Base-by-base conservation (phyloP, 176 grass and related monocot genomes). In the Cenchrus fungigraminus region DNA sequence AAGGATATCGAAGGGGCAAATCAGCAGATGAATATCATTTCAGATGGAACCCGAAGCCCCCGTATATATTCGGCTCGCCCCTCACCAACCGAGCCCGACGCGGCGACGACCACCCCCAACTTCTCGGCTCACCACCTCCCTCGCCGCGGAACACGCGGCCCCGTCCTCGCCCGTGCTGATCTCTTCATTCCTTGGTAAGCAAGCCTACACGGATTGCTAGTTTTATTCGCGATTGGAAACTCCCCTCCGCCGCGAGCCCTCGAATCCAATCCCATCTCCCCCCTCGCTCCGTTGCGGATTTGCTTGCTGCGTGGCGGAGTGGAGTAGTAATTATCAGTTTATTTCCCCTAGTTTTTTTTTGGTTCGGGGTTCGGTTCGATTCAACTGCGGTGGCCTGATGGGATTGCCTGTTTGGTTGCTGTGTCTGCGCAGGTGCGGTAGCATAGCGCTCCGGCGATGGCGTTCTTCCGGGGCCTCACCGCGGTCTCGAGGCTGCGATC, bases 401-500 rank as follows among this genome's bases (percentile, higher is more conserved):
- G 2, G 81, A 83, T 78, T 20, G 22, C 54, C 12, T 74, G 74
- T 53, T 54, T 60, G 60, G 50, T 69, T 59, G 54, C 14, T 52
- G 28, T 74, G 28, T 22, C 34, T 55, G 12, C 19, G 20, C 89
- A 84, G 85, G 29, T 76, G 52, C 44, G 52, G 76, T 91, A 91
- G 89, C 68, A 16, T 22, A 76, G 85, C 13, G 75, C 68, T 80
- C 76, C 87, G 58, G 71, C 69, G 76, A 95, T 95, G 93, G 93
- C 87, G 78, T 95, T 95, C 82, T 92, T 95, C 79, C 90, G 92
- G 29, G 85, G 87, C 76, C 71, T 95, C 56, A n/a, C 82, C 47
- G 83, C 92, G 25, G 73, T 92, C 60, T 92, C 90, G 25, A 95
- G 80, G 63, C 73, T 92, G 81, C 93, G 90, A 86, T 92, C 93